Evolutionary conservation across 352 stramenopile genomes (phyloP), one percentile per base, ranked within the genome.

Genomic region (Globisporangium spiculum): DNA sequence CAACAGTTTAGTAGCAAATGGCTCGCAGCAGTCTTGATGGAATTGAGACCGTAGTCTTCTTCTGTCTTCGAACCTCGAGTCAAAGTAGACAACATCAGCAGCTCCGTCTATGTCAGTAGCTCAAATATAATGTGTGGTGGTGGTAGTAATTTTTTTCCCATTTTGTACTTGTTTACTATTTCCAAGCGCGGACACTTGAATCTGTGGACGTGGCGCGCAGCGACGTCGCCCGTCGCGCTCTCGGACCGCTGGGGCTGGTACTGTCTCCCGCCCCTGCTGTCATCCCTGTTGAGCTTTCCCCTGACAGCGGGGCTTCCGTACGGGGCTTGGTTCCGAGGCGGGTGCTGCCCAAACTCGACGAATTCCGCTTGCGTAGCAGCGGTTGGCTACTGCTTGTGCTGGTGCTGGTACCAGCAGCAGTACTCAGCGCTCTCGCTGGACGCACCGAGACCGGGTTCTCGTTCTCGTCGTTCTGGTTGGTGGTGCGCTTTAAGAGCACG

Each of bases 401-500:
- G 32, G 6, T 55, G 30, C 8, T 27, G 32, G 6, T 55, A n/a
- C 8, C 3, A 12, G 27, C 27, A 24, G 44, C 30, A 20, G 22
- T 50, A 20, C 20, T 66, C 61, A 52, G 38, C 8, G 59, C 20
- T 36, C 22, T 60, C 9, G 22, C 36, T 9, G 34, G 22, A 2
- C n/a, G 50, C 32, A 53, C 27, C 41, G 56, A 24, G 24, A 63
- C 48, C 46, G 60, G 57, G 10, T 55, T 62, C 61, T 56, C 44
- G 24, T 70, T 73, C 65, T 89, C 71, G 27, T 80, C 72, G 32
- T 68, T 70, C 60, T 77, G 72, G 22, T 83, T 81, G 20, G 38
- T 65, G 46, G 38, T 69, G 46, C 32, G 56, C 56, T 57, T 63
- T 8, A 32, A 59, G 22, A 70, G 69, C 2, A 38, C 56, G 27